Percentiles rank a stretch among this genome's conserved stretches.
phyloP scores from a whole-genome alignment of 768 basidiomycete species.

The Lyophyllum semitale region DNA sequence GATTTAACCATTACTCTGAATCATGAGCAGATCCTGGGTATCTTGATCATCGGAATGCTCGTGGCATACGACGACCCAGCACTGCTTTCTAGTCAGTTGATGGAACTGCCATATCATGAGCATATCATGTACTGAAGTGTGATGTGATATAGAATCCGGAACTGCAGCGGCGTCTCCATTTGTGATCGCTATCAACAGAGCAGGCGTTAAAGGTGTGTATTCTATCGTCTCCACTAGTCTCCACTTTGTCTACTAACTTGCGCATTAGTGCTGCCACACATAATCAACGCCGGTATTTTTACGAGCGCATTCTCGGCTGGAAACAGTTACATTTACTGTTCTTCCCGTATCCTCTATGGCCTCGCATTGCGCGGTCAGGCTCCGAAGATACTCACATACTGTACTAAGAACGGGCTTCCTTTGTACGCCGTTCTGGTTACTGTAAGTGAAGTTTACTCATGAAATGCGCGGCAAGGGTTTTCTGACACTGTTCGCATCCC shows the following conservation, averaged over 20 bases:
- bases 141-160: slow-evolving; percentile 35
- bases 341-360: slow-evolving; percentile 54
- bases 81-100: slow-evolving; percentile 41
- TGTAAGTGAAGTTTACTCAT: slow-evolving; percentile 29
- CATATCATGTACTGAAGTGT: not conserved
- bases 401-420: slow-evolving; percentile 51
- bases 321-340: slow-evolving; percentile 63
- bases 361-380: slow-evolving; percentile 55
- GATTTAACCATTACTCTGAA: not conserved
- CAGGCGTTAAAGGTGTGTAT: slow-evolving; percentile 62
- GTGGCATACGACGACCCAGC: slow-evolving; percentile 66
- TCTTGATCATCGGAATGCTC: slow-evolving; percentile 77
- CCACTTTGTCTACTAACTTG: not conserved
- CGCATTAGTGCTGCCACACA: slow-evolving; percentile 58
- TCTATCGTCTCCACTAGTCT: not conserved
- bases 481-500: slow-evolving; percentile 2
- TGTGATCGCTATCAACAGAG: slow-evolving; percentile 76
- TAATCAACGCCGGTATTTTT: slow-evolving; percentile 75
- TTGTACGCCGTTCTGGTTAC: slow-evolving; percentile 37
- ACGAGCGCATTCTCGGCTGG: slow-evolving; percentile 74
- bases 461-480: not conserved
- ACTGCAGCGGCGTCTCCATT: slow-evolving; percentile 83
- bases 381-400: slow-evolving; percentile 42
- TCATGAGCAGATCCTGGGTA: slow-evolving; percentile 56
- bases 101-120: not conserved